phyloP scores from a whole-genome alignment of 2,329 filamentous ascomycete species.

The Berkeleyomyces basicola region DNA sequence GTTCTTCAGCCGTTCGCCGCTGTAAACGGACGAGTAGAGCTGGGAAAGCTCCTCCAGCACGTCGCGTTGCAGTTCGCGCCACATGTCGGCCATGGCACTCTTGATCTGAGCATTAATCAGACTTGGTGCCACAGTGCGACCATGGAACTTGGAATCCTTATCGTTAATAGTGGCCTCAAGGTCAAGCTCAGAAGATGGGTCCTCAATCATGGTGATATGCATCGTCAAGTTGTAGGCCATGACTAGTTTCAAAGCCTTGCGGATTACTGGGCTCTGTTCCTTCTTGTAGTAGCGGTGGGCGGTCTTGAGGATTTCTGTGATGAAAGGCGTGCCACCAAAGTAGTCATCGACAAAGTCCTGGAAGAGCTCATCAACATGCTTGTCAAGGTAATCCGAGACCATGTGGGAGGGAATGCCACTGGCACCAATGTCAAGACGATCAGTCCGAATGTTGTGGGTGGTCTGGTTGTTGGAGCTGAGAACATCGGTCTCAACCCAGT shows the following conservation, averaged over 20 bases:
- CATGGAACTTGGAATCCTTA: conserved; percentile 70
- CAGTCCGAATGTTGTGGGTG: conserved; percentile 73
- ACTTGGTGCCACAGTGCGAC: conserved; percentile 82
- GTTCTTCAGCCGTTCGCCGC: conserved; percentile 92
- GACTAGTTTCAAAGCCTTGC: conserved; percentile 87
- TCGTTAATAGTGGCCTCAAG: conserved; percentile 75
- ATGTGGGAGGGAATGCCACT: conserved; percentile 70
- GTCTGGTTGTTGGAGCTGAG: conserved; percentile 46
- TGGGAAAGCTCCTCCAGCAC: conserved; percentile 84
- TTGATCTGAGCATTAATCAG: conserved; percentile 99
- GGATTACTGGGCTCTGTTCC: conserved; percentile 75
- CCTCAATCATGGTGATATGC: conserved; percentile 89
- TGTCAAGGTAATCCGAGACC: conserved; percentile 83
- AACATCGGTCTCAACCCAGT: conserved; percentile 58
- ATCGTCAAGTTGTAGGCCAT: conserved; percentile 90
- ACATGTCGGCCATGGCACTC: conserved; percentile 92
- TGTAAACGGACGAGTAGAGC: conserved; percentile 95
- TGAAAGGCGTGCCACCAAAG: conserved; percentile 86
- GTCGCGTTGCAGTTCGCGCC: conserved; percentile 92
- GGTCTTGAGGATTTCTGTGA: conserved; percentile 92
- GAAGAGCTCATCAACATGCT: conserved; percentile 82
- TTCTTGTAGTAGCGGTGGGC: conserved; percentile 85
- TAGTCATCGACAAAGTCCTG: conserved; percentile 91
- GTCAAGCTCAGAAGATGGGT: conserved; percentile 61
- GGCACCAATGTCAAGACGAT: conserved; percentile 74